Percentiles rank a stretch among this genome's conserved stretches.
Conservation (phyloP, 768 basidiomycete genomes). For the Grammothele lineata region DNA sequence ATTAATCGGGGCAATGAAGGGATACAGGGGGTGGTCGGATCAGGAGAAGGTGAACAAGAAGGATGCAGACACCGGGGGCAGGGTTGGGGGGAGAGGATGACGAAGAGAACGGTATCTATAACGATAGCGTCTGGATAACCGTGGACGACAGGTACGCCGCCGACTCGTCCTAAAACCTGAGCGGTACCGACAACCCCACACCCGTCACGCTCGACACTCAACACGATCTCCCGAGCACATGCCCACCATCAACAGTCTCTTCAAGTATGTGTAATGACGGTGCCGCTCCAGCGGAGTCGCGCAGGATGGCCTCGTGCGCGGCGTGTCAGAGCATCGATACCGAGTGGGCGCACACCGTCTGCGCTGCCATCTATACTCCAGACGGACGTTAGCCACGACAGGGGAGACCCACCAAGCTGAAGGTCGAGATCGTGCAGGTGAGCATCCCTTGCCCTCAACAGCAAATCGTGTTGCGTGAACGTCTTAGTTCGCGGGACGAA, state of each 20-base stretch:
- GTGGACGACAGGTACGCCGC: slow-evolving; percentile 9
- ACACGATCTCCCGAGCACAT: slow-evolving; percentile 8
- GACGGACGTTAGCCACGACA: slow-evolving; percentile 54
- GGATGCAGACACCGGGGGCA: neutral
- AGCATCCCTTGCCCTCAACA: too few species aligned
- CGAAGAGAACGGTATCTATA: slow-evolving; percentile 3
- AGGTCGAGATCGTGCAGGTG: slow-evolving; percentile 60
- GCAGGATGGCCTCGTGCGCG: slow-evolving; percentile 58
- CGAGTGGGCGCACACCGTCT: slow-evolving; percentile 55
- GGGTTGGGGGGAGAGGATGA: slow-evolving; percentile 1
- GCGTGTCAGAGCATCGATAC: slow-evolving; percentile 62
- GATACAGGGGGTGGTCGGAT: slow-evolving; percentile 15
- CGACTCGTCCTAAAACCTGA: slow-evolving; percentile 4
- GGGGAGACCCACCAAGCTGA: slow-evolving; percentile 52
- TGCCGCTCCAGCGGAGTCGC: slow-evolving; percentile 31
- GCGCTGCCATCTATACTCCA: slow-evolving; percentile 56
- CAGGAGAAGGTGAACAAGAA: slow-evolving; percentile 13
- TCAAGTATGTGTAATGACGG: slow-evolving; percentile 17
- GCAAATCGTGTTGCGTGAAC: too few species aligned
- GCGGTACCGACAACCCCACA: slow-evolving; percentile 6
- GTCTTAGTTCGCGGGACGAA: neutral
- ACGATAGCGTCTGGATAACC: slow-evolving; percentile 7
- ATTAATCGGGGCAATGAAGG: slow-evolving; percentile 38
- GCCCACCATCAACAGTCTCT: slow-evolving; percentile 7
- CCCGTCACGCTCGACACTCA: slow-evolving; percentile 11